These are phyloP conservation scores for Umbelopsis sp. DNA, from an alignment of 192 early-diverging fungal species.

Conservation along the genomic window DNA sequence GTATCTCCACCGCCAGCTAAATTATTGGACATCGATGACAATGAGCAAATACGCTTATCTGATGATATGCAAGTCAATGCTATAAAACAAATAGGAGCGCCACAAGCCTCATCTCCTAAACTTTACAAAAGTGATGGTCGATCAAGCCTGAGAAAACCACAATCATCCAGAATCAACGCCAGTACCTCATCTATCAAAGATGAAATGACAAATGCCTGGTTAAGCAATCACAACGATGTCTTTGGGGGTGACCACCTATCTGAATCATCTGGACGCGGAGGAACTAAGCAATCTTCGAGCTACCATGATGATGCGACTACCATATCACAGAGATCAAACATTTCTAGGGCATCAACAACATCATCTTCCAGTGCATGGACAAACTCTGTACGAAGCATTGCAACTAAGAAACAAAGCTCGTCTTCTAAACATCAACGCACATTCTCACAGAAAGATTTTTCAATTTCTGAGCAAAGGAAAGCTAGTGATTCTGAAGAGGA, in stretches of 20 bases:
- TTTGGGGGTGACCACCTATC: background rate
- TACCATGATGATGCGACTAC: background rate
- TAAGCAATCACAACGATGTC: background rate
- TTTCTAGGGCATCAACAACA: slow-evolving; percentile 1
- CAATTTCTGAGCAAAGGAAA: background rate
- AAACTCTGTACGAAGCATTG: background rate
- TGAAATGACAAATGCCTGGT: background rate
- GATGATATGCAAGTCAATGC: too few species aligned
- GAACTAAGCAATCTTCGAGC: background rate
- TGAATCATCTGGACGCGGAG: background rate
- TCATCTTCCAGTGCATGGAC: background rate
- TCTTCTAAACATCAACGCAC: too few species aligned
- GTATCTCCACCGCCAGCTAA: background rate
- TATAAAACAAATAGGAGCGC: too few species aligned
- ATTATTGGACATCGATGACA: too few species aligned
- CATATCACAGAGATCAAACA: background rate
- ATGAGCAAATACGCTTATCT: too few species aligned
- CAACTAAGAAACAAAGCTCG: background rate
- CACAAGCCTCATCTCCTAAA: background rate
- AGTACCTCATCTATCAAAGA: background rate
- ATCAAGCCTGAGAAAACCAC: slow-evolving; percentile 5
- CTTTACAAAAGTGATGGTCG: background rate
- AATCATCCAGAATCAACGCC: background rate
- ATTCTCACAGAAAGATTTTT: background rate
- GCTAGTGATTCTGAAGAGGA: background rate